These are phyloP conservation scores for Tolypocladium pustulatum DNA, from an alignment of 2,329 filamentous ascomycete species.

Conservation along the genomic window DNA sequence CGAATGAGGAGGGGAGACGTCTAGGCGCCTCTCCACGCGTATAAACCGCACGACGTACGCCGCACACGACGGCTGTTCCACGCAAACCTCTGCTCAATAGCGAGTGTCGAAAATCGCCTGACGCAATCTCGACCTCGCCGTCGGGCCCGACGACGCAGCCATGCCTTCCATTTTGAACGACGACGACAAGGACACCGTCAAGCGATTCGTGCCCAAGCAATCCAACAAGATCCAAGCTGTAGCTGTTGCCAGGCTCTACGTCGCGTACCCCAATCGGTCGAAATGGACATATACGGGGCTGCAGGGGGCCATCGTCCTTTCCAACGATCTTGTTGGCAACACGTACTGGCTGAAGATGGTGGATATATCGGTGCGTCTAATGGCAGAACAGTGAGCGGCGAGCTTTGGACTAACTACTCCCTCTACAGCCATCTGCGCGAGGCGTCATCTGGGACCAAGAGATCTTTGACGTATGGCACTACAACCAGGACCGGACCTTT, in stretches of 20 bases:
- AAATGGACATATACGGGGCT: constrained; percentile 92
- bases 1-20: background rate
- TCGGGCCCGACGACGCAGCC: constrained; percentile 8
- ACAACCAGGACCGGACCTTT: constrained; percentile 95
- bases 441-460: constrained; percentile 97
- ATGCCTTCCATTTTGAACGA: constrained; percentile 69
- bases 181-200: constrained; percentile 93
- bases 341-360: constrained; percentile 98
- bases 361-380: constrained; percentile 66
- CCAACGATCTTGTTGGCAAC: constrained; percentile 88
- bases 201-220: constrained; percentile 84
- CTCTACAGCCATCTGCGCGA: constrained; percentile 54
- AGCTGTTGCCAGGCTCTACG: constrained; percentile 84
- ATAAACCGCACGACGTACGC: background rate
- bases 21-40: background rate
- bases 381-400: background rate
- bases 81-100: background rate
- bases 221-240: constrained; percentile 97
- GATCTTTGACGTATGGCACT: constrained; percentile 87
- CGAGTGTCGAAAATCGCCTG: background rate
- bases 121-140: background rate
- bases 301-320: constrained; percentile 82
- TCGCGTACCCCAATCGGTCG: constrained; percentile 75
- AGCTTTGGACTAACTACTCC: constrained; percentile 4
- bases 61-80: background rate